phyloP scores from a whole-genome alignment of 371 early-diverging fungal genomes.

The Zychaea mexicana region DNA sequence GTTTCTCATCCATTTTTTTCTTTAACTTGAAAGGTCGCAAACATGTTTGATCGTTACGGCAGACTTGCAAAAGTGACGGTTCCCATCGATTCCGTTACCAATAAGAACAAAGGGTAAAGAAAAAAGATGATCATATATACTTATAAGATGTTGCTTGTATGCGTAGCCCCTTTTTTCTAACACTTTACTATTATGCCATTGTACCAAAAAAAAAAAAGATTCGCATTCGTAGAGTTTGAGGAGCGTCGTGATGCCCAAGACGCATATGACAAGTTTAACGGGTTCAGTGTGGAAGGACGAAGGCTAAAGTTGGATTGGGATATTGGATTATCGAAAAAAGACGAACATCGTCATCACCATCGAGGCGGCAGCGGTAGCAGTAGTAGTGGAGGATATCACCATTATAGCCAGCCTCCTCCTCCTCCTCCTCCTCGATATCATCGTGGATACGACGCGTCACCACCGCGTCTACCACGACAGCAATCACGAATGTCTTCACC shows the following conservation, averaged over 20 bases:
- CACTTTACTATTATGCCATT: not conserved
- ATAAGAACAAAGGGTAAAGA: constrained; percentile 76
- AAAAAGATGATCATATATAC: not conserved
- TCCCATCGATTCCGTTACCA: constrained; percentile 70
- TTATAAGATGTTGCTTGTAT: not conserved
- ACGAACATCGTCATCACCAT: constrained; percentile 44
- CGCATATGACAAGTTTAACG: constrained; percentile 74
- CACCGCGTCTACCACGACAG: not conserved
- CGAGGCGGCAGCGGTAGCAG: not conserved
- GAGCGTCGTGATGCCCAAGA: constrained; percentile 79
- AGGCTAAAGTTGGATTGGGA: constrained; percentile 83
- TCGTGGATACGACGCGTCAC: not conserved
- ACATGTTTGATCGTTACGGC: constrained; percentile 79
- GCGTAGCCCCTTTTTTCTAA: too few species aligned
- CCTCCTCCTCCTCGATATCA: not conserved
- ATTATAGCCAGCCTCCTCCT: not conserved
- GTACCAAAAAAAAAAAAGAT: constrained; percentile 50
- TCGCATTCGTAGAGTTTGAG: constrained; percentile 79
- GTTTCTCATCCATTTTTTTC: not conserved
- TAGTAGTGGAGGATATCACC: not conserved
- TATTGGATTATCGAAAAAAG: constrained; percentile 73
- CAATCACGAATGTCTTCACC: constrained; percentile 9
- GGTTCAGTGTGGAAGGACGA: constrained; percentile 72
- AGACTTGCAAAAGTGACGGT: constrained; percentile 67
- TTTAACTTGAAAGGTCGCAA: constrained; percentile 38